Conservation (phyloP, 768 basidiomycete species). For the Coprinellus micaceus region DNA sequence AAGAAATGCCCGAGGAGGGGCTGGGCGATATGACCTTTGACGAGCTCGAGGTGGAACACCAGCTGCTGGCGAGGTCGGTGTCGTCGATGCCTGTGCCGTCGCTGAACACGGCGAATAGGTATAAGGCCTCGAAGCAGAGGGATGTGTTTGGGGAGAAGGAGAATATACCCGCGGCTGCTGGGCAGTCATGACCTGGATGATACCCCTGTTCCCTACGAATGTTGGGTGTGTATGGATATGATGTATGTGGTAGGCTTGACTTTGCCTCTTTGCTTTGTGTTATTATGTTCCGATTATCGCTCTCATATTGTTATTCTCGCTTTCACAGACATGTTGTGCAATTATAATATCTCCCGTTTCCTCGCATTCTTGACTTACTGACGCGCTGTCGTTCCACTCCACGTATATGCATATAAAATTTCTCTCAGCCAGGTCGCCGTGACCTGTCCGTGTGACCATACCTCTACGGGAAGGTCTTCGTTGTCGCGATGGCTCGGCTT, state of each 20-base stretch:
- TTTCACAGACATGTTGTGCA: too few species aligned
- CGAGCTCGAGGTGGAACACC: constrained; percentile 30
- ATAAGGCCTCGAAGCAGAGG: constrained; percentile 22
- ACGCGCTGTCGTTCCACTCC: too few species aligned
- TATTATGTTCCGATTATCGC: not conserved
- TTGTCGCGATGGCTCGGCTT: too few species aligned
- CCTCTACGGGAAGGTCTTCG: too few species aligned
- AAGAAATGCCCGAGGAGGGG: constrained; percentile 49
- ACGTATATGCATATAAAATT: too few species aligned
- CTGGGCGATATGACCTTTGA: constrained; percentile 52
- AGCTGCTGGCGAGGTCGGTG: constrained; percentile 24
- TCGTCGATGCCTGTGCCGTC: constrained; percentile 11
- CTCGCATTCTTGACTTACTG: too few species aligned
- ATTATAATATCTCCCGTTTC: too few species aligned
- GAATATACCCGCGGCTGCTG: constrained; percentile 31
- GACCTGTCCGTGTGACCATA: too few species aligned
- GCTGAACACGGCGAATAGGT: constrained; percentile 14
- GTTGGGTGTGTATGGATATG: constrained; percentile 6
- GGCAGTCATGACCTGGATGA: constrained; percentile 2
- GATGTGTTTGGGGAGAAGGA: constrained; percentile 50
- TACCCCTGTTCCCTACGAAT: not conserved
- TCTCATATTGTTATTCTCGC: too few species aligned
- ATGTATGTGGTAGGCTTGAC: constrained; percentile 1
- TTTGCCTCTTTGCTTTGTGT: not conserved
- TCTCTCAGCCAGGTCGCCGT: too few species aligned